Evolutionary conservation across 768 basidiomycete species (phyloP).

Genomic region (Boletus tylopilopsis): DNA sequence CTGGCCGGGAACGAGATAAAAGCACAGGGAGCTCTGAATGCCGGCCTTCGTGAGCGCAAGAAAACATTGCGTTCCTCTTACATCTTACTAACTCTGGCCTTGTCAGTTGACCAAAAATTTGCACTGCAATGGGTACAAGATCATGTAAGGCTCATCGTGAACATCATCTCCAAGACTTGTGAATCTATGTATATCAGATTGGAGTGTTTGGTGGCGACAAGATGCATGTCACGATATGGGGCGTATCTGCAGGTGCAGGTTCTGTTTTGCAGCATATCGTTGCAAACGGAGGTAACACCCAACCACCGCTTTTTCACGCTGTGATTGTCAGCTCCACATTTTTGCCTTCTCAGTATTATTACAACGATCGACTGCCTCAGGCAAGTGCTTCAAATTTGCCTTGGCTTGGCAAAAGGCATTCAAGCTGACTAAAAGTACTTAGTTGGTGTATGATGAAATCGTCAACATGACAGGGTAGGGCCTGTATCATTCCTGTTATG

Average conservation of each 20-base stretch:
- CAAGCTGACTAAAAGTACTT: background rate
- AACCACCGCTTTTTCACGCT: conserved; percentile 31
- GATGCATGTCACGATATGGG: conserved; percentile 30
- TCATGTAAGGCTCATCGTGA: conserved; percentile 18
- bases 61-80: background rate
- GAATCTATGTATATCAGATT: conserved; percentile 20
- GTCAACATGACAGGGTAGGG: conserved; percentile 12
- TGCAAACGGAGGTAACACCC: conserved; percentile 31
- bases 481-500: background rate
- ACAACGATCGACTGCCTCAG: conserved; percentile 29
- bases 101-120: conserved; percentile 33
- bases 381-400: conserved; percentile 5
- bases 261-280: conserved; percentile 35
- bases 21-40: conserved; percentile 30
- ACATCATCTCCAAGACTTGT: background rate
- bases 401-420: background rate
- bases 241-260: conserved; percentile 31
- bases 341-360: conserved; percentile 33
- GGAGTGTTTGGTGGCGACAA: conserved; percentile 32
- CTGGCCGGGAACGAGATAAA: conserved; percentile 30
- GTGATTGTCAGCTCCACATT: conserved; percentile 32
- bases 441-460: conserved; percentile 19
- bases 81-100: background rate
- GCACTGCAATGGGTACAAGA: conserved; percentile 36
- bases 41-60: conserved; percentile 29